A percentile compares a stretch with the other conserved stretches of the same genome.
Conservation (phyloP, 306 rosid species). For the Dalbergia cultrata region DNA sequence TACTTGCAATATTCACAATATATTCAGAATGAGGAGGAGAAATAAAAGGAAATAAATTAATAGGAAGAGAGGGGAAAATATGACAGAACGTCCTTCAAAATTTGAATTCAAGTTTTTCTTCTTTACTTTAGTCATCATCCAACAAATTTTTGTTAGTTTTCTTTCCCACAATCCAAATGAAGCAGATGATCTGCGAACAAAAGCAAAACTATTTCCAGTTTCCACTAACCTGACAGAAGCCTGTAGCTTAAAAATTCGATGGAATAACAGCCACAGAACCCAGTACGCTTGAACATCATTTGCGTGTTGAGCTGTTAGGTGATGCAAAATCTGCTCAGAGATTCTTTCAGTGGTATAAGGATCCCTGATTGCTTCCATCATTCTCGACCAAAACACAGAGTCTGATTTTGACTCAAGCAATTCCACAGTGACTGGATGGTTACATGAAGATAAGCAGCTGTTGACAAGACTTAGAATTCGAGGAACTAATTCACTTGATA, state of each 20-base stretch:
- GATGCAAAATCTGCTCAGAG: slow-evolving; percentile 82
- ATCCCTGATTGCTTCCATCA: slow-evolving; percentile 78
- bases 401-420: slow-evolving; percentile 60
- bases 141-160: slow-evolving; percentile 6
- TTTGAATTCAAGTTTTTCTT: background rate
- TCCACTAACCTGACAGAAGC: slow-evolving; percentile 76
- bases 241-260: slow-evolving; percentile 57
- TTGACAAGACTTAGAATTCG: slow-evolving; percentile 64
- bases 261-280: slow-evolving; percentile 87
- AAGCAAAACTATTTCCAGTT: slow-evolving; percentile 36
- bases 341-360: slow-evolving; percentile 78
- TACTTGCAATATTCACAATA: too few species aligned
- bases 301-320: slow-evolving; percentile 64
- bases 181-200: slow-evolving; percentile 34
- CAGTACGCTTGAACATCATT: slow-evolving; percentile 88
- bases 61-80: too few species aligned
- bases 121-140: slow-evolving; percentile 2
- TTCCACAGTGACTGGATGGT: slow-evolving; percentile 50
- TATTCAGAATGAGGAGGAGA: too few species aligned
- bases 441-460: slow-evolving; percentile 57
- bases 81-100: background rate
- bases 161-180: slow-evolving; percentile 32
- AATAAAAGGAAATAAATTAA: too few species aligned
- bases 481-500: slow-evolving; percentile 67
- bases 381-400: slow-evolving; percentile 76